phyloP scores from a whole-genome alignment of 305 asterid genomes.

The Ajuga reptans region DNA sequence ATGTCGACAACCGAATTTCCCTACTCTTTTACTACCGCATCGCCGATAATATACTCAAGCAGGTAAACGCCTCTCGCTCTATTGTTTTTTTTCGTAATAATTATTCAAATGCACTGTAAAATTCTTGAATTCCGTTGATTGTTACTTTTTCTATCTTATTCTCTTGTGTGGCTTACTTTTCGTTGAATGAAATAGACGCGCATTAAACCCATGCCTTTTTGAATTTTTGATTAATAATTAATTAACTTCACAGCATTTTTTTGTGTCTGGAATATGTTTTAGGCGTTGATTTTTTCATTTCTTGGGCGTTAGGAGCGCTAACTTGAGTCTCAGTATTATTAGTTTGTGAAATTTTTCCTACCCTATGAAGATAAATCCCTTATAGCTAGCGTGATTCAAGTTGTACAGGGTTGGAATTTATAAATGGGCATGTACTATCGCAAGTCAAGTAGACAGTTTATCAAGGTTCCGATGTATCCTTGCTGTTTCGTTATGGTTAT shows the following conservation, averaged over 20 bases:
- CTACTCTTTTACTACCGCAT: conserved; percentile 60
- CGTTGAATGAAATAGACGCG: neutral
- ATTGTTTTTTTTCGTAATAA: neutral
- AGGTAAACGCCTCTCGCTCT: conserved; percentile 35
- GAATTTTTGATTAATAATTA: neutral
- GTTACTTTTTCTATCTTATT: neutral
- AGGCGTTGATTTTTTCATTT: neutral
- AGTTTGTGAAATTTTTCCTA: neutral
- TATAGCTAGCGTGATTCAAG: neutral
- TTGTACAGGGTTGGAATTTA: neutral
- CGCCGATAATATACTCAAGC: conserved; percentile 81
- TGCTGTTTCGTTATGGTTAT: neutral
- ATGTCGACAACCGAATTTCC: conserved; percentile 67
- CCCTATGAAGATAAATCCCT: neutral
- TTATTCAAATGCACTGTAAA: neutral
- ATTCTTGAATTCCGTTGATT: neutral
- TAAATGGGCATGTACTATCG: neutral
- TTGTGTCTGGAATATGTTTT: neutral
- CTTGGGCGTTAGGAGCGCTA: conserved; percentile 7
- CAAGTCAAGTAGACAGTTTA: neutral
- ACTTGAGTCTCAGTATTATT: conserved; percentile 2
- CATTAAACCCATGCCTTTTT: neutral
- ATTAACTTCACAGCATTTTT: neutral
- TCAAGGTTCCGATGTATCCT: neutral
- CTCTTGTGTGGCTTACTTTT: neutral